Percentiles rank a stretch among this genome's conserved stretches.
These are phyloP conservation scores for Solanum hybrid DNA, from an alignment of 305 asterid genomes.

Conservation along the genomic window DNA sequence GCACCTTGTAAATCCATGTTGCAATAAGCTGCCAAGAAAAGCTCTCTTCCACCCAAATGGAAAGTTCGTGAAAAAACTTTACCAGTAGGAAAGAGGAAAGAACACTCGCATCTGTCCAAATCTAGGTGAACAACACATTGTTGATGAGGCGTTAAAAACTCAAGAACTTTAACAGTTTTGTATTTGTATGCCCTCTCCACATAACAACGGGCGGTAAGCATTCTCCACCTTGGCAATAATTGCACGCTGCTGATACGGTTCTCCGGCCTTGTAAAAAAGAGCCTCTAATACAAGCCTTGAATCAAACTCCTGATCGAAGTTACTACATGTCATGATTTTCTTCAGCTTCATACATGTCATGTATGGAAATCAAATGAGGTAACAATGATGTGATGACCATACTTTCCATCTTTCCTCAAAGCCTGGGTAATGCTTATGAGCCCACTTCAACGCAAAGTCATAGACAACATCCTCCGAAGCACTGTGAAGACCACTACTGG, in stretches of 20 bases:
- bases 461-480: slow-evolving; percentile 72
- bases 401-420: slow-evolving; percentile 53
- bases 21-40: slow-evolving; percentile 73
- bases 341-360: slow-evolving; percentile 69
- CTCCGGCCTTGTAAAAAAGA: slow-evolving; percentile 65
- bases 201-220: slow-evolving; percentile 23
- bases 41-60: slow-evolving; percentile 71
- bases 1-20: slow-evolving; percentile 55
- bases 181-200: slow-evolving; percentile 67
- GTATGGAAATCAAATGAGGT: slow-evolving; percentile 59
- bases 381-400: slow-evolving; percentile 42
- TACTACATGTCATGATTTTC: slow-evolving; percentile 48
- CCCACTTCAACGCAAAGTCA: slow-evolving; percentile 69
- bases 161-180: slow-evolving; percentile 61
- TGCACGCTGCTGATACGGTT: slow-evolving; percentile 47
- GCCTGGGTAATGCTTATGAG: slow-evolving; percentile 44
- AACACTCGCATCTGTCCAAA: slow-evolving; percentile 57
- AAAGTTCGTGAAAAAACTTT: slow-evolving; percentile 68
- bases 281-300: slow-evolving; percentile 59
- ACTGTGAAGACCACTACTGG: slow-evolving; percentile 58
- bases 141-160: slow-evolving; percentile 50
- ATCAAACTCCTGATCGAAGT: slow-evolving; percentile 43
- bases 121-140: slow-evolving; percentile 77
- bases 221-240: slow-evolving; percentile 28
- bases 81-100: slow-evolving; percentile 48